These are phyloP conservation scores for Dactylellina haptotyla DNA, from an alignment of 2,329 filamentous ascomycete genomes.

Conservation along the genomic window DNA sequence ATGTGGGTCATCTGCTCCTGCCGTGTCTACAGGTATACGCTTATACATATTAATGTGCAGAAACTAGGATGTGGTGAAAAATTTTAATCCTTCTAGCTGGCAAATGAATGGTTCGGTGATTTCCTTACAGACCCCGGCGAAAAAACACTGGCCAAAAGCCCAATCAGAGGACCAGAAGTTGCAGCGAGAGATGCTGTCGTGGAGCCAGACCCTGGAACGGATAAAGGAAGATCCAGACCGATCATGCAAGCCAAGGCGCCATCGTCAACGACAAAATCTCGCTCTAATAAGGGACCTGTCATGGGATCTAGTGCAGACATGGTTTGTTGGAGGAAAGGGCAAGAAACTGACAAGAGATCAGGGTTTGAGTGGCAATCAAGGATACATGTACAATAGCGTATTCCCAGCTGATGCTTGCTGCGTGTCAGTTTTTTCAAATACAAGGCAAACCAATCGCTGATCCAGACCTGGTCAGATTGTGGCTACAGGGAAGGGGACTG, in stretches of 20 bases:
- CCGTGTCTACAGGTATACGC: conserved; percentile 41
- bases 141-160: conserved; percentile 5
- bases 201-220: conserved; percentile 45
- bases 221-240: conserved; percentile 55
- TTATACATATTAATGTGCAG: conserved; percentile 20
- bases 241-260: conserved; percentile 52
- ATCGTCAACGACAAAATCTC: conserved; percentile 2
- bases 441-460: conserved; percentile 27
- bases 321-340: conserved; percentile 1
- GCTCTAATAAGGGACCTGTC: conserved; percentile 21
- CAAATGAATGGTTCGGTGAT: conserved; percentile 15
- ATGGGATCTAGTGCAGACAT: conserved; percentile 35
- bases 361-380: conserved; percentile 24
- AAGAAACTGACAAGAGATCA: conserved; percentile 3
- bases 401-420: conserved; percentile 35
- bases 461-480: conserved; percentile 19
- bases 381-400: conserved; percentile 3
- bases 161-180: conserved; percentile 12
- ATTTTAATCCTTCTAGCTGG: conserved; percentile 15
- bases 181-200: conserved; percentile 15
- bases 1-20: conserved; percentile 49
- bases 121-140: conserved; percentile 15
- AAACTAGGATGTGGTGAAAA: conserved; percentile 20
- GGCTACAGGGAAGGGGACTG: conserved; percentile 11
- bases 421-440: conserved; percentile 35